phyloP scores from a whole-genome alignment of 129 eudicot genomes.

The Saposhnikovia divaricata region DNA sequence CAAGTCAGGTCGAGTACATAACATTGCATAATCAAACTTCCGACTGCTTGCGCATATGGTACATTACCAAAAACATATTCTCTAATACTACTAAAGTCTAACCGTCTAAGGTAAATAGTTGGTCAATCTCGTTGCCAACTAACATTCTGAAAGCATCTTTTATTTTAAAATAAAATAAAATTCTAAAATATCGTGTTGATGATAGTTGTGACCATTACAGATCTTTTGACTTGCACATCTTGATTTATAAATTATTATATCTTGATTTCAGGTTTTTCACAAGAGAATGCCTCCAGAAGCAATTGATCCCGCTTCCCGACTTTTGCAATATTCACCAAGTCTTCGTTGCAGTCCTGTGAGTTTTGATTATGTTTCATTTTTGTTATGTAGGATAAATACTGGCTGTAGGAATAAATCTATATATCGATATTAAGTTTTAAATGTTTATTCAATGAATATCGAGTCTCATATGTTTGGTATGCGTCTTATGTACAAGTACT shows the following conservation, averaged over 20 bases:
- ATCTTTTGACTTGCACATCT: neutral
- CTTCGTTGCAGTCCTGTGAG: constrained; percentile 97
- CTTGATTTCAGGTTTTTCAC: constrained; percentile 66
- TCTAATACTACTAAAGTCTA: neutral
- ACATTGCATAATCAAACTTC: too few species aligned
- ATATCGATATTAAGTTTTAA: neutral
- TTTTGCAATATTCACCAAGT: constrained; percentile 90
- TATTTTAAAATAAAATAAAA: neutral
- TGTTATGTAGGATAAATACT: neutral
- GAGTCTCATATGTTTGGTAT: neutral
- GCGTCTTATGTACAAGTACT: neutral
- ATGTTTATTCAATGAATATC: neutral
- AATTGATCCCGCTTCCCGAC: constrained; percentile 86
- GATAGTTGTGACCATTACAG: neutral
- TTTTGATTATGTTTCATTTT: constrained; percentile 16
- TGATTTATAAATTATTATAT: neutral
- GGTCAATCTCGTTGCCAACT: neutral
- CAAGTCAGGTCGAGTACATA: too few species aligned
- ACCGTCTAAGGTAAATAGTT: neutral
- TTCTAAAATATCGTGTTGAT: too few species aligned
- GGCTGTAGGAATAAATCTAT: neutral
- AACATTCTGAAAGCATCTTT: neutral
- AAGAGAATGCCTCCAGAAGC: constrained; percentile 98
- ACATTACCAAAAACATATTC: neutral
- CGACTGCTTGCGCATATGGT: too few species aligned